phyloP scores from a whole-genome alignment of 2,329 filamentous ascomycete genomes.

The Metarhizium album region DNA sequence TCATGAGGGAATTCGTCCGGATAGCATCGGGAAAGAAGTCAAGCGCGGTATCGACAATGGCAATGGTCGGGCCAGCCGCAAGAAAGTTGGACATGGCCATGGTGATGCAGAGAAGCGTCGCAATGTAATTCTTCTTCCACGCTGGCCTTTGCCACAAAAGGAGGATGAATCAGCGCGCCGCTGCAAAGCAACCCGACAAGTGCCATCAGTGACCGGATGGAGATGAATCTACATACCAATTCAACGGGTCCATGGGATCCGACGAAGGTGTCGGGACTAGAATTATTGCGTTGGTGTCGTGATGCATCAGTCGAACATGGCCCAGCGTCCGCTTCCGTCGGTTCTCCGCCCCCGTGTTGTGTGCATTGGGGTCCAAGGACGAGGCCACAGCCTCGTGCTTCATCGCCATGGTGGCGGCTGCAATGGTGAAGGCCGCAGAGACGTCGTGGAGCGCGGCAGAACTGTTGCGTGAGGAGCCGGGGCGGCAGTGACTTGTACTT shows the following conservation, averaged over 20 bases:
- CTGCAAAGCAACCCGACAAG: background rate
- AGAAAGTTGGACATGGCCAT: conserved; percentile 48
- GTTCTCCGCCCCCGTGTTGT: conserved; percentile 3
- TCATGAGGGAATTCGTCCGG: conserved; percentile 16
- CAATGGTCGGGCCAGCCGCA: conserved; percentile 42
- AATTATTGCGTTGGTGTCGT: conserved; percentile 34
- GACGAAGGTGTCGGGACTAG: conserved; percentile 27
- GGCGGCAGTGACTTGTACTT: no score
- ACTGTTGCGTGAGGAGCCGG: no score
- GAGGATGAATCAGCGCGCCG: background rate
- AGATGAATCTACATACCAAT: conserved; percentile 27
- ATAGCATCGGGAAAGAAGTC: conserved; percentile 33
- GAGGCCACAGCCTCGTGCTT: conserved; percentile 3
- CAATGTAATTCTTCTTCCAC: conserved; percentile 39
- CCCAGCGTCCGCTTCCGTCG: conserved; percentile 23
- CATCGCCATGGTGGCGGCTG: background rate
- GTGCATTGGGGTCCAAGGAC: conserved; percentile 6
- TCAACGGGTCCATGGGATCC: conserved; percentile 25
- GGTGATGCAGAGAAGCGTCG: conserved; percentile 36
- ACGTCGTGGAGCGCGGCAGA: no score
- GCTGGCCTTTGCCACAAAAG: conserved; percentile 22
- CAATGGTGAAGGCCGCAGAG: no score
- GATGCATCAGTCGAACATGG: conserved; percentile 30
- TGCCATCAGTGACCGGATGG: background rate
- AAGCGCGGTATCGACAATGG: conserved; percentile 34